These are phyloP conservation scores for Podaxis sp. DNA, from an alignment of 768 basidiomycete species.

Conservation along the genomic window DNA sequence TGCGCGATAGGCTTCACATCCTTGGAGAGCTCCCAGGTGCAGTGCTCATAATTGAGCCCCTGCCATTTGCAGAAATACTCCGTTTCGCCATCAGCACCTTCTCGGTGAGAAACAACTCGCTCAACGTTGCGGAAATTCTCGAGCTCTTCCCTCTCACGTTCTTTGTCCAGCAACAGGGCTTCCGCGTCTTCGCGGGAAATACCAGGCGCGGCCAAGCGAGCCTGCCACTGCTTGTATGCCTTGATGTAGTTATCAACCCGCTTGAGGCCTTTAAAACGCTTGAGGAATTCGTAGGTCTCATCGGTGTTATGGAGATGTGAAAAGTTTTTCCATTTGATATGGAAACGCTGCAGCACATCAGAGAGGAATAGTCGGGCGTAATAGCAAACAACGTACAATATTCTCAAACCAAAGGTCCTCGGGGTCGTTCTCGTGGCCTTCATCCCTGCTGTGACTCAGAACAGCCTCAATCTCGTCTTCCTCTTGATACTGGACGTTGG, in stretches of 20 bases:
- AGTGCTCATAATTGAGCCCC: slow-evolving; percentile 88
- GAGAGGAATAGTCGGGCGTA: slow-evolving; percentile 13
- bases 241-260: slow-evolving; percentile 99
- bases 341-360: slow-evolving; percentile 70
- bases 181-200: slow-evolving; percentile 88
- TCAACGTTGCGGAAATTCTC: slow-evolving; percentile 92
- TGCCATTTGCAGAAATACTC: slow-evolving; percentile 99
- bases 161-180: slow-evolving; percentile 83
- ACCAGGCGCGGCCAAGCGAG: slow-evolving; percentile 59
- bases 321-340: slow-evolving; percentile 99
- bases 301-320: slow-evolving; percentile 99
- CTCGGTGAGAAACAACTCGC: slow-evolving; percentile 79
- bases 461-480: slow-evolving; percentile 92
- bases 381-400: slow-evolving; percentile 47
- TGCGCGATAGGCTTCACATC: slow-evolving; percentile 79
- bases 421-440: slow-evolving; percentile 69
- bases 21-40: slow-evolving; percentile 90
- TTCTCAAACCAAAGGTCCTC: slow-evolving; percentile 88
- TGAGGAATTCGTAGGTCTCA: slow-evolving; percentile 94
- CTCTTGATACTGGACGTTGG: slow-evolving; percentile 54
- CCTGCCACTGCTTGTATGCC: slow-evolving; percentile 72
- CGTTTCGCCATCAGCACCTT: slow-evolving; percentile 52
- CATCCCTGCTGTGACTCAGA: slow-evolving; percentile 82
- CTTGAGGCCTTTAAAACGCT: slow-evolving; percentile 93
- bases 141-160: slow-evolving; percentile 87